These are phyloP conservation scores for Ascochyta rabiei DNA, from an alignment of 2,329 filamentous ascomycete species.

Conservation along the genomic window DNA sequence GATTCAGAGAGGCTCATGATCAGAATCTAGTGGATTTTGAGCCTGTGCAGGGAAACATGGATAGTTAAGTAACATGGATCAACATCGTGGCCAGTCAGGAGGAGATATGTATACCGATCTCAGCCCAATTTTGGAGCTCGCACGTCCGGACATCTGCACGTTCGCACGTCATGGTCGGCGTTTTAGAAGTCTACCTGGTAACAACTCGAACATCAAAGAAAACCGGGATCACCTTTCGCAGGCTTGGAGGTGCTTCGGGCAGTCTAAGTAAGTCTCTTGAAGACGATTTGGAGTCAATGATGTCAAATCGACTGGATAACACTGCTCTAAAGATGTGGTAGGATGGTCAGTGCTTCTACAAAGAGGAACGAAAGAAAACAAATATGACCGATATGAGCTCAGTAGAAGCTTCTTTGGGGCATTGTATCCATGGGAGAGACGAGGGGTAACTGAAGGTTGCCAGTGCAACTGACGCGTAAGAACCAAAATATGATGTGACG, in stretches of 20 bases:
- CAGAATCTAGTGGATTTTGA: neutral
- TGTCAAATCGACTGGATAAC: neutral
- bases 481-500: neutral
- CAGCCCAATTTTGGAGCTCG: slow-evolving; percentile 1
- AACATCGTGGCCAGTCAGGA: neutral
- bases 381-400: neutral
- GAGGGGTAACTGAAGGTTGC: slow-evolving; percentile 5
- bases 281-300: neutral
- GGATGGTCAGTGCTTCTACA: neutral
- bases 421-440: slow-evolving; percentile 1
- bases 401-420: neutral
- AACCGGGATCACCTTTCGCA: slow-evolving; percentile 1
- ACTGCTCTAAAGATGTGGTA: neutral
- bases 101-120: slow-evolving; percentile 4
- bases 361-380: neutral
- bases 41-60: neutral
- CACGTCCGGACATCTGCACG: neutral
- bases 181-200: neutral
- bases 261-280: slow-evolving; percentile 8
- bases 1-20: neutral
- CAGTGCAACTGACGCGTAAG: neutral
- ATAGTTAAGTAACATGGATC: neutral
- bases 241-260: neutral
- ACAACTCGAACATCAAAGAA: slow-evolving; percentile 1
- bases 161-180: slow-evolving; percentile 6